Evolutionary conservation across 2,329 filamentous ascomycete genomes (phyloP), one percentile per base, ranked within the genome.

Genomic region (Acephala macrosclerotiorum): DNA sequence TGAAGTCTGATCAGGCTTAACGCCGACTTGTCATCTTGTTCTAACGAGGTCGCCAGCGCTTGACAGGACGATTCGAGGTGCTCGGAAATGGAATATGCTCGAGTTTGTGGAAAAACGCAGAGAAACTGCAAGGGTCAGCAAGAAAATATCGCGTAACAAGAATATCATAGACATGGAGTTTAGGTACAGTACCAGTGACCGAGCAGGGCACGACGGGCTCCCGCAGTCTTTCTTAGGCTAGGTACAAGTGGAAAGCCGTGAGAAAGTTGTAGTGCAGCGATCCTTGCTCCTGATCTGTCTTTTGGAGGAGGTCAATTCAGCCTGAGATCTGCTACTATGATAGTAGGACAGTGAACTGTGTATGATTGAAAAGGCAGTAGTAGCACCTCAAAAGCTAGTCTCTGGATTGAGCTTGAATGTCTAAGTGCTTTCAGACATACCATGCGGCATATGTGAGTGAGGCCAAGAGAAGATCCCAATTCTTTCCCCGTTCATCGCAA

Each of bases 61-160:
- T 61, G 40, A 22, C 66, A 70, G 29, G 65, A 71, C 29, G 71
- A 63, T 22, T 72, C 68, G 5, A 67, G 12, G 25, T 71, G 71
- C n/a, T 61, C 29, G 0, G 68, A 61, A 61, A 65, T 38, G 20
- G 35, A 7, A 64, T 42, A 47, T 60, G 26, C 3, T 72, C 71
- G 4, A 64, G n/a, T 42, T 65, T 58, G n/a, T 64, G 66, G 47
- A 70, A 71, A 20, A 66, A 60, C 26, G 29, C 38, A 20, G 64
- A 64, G 14, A 65, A 25, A 29, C 66, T 71, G 20, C 3, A 20
- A 6, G 18, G 20, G 25, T 67, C 42, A 67, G 56, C 14, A 20
- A 22, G n/a, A 26, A 16, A 53, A 3, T 40, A 25, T 36, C 40
- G n/a, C 4, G 55, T 49, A 36, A 8, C 55, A 36, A 8, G 14